A percentile compares a stretch with the other conserved stretches of the same genome.
Conservation (phyloP, 139 green algal genomes). For the Micractinium conductrix region DNA sequence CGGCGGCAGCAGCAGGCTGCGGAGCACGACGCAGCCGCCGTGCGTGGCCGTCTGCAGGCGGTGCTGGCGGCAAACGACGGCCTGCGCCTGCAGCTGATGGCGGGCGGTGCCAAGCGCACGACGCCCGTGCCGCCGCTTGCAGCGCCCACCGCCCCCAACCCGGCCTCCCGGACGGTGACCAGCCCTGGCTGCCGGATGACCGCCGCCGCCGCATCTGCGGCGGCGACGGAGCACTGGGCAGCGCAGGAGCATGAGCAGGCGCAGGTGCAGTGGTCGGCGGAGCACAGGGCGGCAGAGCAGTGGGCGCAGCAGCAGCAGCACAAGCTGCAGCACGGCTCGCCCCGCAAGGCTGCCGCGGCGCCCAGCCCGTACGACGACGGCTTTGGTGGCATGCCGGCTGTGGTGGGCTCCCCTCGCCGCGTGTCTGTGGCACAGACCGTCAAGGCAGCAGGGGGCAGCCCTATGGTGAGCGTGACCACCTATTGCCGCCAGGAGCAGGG, state of each 20-base stretch:
- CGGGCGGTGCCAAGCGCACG: background rate
- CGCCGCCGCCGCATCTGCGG: background rate
- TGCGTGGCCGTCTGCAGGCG: background rate
- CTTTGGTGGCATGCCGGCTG: no score
- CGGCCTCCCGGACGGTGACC: background rate
- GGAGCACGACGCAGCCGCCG: background rate
- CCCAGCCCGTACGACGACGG: no score
- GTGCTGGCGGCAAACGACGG: conserved; percentile 1
- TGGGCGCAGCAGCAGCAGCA: background rate
- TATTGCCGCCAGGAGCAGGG: no score
- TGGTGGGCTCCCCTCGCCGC: no score
- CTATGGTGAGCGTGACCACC: no score
- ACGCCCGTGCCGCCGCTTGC: background rate
- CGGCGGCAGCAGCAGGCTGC: background rate
- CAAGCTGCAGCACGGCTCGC: background rate
- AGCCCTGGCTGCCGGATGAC: conserved; percentile 13
- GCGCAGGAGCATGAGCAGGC: no score
- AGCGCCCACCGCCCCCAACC: background rate
- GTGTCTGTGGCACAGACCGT: no score
- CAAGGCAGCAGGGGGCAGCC: no score
- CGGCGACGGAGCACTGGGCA: background rate
- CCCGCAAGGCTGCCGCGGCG: no score
- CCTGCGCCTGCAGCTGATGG: conserved; percentile 1
- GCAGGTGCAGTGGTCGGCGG: no score
- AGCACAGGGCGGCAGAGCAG: no score